phyloP scores from a whole-genome alignment of 768 basidiomycete genomes.

The Trichaptum fuscoviolaceum region DNA sequence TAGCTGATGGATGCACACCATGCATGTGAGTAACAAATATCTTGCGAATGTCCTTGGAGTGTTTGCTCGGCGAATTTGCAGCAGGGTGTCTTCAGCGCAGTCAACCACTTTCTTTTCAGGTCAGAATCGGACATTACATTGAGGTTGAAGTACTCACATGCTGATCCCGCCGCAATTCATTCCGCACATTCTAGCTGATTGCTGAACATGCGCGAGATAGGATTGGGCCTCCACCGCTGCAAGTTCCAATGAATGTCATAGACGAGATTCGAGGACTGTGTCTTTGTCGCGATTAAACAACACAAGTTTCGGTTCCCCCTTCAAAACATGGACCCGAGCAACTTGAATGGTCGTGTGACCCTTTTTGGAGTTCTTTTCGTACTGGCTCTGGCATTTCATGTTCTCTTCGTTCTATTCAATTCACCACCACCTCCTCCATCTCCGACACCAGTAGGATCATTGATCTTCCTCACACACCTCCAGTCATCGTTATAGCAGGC shows the following conservation, averaged over 20 bases:
- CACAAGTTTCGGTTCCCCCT: too few relatives aligned
- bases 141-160: conserved; percentile 52
- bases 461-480: too few relatives aligned
- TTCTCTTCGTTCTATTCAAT: too few relatives aligned
- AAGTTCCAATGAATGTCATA: conserved; percentile 70
- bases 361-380: too few relatives aligned
- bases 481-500: too few relatives aligned
- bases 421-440: too few relatives aligned
- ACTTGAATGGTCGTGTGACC: too few relatives aligned
- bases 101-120: conserved; percentile 29
- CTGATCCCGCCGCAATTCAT: too few relatives aligned
- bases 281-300: too few relatives aligned
- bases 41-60: conserved; percentile 47
- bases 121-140: background rate
- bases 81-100: conserved; percentile 81
- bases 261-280: background rate
- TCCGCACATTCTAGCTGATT: conserved; percentile 53
- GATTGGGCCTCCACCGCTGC: conserved; percentile 70
- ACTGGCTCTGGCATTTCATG: too few relatives aligned
- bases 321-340: too few relatives aligned
- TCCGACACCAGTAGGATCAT: too few relatives aligned
- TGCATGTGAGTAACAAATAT: conserved; percentile 89
- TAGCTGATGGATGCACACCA: conserved; percentile 39
- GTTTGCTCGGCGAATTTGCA: conserved; percentile 59
- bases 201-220: conserved; percentile 64